Base-by-base conservation (phyloP, 139 green algal species). In the Dunaliella primolecta region DNA sequence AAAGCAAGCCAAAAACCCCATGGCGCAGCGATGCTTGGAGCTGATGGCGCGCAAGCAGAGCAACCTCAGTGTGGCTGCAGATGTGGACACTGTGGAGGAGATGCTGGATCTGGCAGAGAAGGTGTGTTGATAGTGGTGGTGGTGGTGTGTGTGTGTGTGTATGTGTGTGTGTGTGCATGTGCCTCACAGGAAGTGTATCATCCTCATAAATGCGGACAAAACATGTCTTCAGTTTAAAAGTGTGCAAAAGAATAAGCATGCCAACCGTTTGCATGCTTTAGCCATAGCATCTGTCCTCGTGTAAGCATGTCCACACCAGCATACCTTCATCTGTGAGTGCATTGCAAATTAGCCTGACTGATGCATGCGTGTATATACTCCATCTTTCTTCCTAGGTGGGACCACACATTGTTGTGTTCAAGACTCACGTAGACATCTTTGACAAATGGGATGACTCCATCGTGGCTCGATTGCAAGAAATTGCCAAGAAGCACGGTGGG, bases 401-500 rank as follows among this genome's bases (percentile, higher is more conserved):
- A 2, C 96, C 96, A 2, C 91, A 99, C 88, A 98, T 99, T 86
- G 98, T 94, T 84, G 93, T 98, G 56, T 93, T 99, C 83, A 99
- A 99, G 89, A 99, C 97, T 2, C 97, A 99, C 88, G 96, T 99
- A 2, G 97, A 99, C 91, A 94, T 98, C 36, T 96, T 98, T 74
- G 91, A 95, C 81, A 91, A 88, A 57, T 93, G 90, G 90, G 87
- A 92, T 33, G 82, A 81, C 23, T 84, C 56, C 80, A 91, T 92
- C 55, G 90, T 56, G 27, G 80, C 76, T 30, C 36, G 72, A 38
- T 87, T 89, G 72, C 87, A 93, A 87, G 88, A 85, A 36, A 84
- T 99, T 11, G 96, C 97, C 2, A 88, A 95, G 0, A 96, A 97
- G 89, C 97, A 99, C 87, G 89, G 93, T 95, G 84, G 25, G 91